phyloP scores from a whole-genome alignment of 1,139 yeast species.

The Martiniozyma asiatica region DNA sequence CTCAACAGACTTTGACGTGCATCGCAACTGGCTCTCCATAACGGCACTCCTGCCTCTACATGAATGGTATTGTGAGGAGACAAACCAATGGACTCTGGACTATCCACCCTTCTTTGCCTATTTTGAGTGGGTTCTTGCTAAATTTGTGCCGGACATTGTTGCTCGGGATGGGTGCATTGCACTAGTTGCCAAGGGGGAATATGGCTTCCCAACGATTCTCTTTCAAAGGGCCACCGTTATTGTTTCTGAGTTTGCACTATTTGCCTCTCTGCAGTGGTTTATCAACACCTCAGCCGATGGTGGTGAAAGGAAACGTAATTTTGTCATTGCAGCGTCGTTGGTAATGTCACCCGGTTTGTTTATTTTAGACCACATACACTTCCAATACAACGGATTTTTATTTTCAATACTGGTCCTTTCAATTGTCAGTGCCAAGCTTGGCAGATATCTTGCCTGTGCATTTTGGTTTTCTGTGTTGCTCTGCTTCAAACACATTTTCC shows the following conservation, averaged over 20 bases:
- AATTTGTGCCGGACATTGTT: constrained; percentile 55
- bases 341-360: constrained; percentile 82
- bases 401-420: constrained; percentile 73
- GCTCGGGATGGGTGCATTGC: constrained; percentile 68
- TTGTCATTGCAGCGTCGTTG: constrained; percentile 73
- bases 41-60: constrained; percentile 66
- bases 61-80: constrained; percentile 75
- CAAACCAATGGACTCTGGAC: constrained; percentile 92
- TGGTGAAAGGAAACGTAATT: constrained; percentile 36
- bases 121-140: constrained; percentile 73
- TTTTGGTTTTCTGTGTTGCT: constrained; percentile 62
- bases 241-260: constrained; percentile 60
- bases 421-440: constrained; percentile 55
- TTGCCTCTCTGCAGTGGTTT: constrained; percentile 60
- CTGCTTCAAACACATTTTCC: constrained; percentile 88
- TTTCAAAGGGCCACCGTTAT: constrained; percentile 81
- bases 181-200: constrained; percentile 48
- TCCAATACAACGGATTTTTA: constrained; percentile 89
- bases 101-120: constrained; percentile 97
- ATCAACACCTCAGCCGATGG: constrained; percentile 36
- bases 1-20: constrained; percentile 95
- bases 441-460: constrained; percentile 53
- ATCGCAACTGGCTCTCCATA: constrained; percentile 91
- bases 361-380: constrained; percentile 85
- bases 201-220: constrained; percentile 66